phyloP scores from a whole-genome alignment of 1,284 basidiomycete species.

The Tausonia pullulans region DNA sequence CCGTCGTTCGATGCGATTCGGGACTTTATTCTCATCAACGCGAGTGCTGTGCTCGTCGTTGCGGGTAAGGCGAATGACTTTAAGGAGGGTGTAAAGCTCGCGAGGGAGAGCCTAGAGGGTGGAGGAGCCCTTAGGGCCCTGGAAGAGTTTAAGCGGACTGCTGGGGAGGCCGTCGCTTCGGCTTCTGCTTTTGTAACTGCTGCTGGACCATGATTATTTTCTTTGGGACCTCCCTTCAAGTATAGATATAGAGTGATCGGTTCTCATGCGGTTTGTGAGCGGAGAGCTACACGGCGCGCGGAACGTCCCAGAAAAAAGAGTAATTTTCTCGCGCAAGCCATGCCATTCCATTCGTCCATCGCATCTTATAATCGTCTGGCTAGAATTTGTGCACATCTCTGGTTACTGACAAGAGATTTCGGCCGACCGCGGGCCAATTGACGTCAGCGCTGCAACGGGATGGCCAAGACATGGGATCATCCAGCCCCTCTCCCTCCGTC shows the following conservation, averaged over 20 bases:
- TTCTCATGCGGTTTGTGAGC: too few species aligned
- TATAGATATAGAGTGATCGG: not conserved
- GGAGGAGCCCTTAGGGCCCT: constrained; percentile 68
- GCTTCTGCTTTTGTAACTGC: not conserved
- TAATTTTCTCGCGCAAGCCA: too few species aligned
- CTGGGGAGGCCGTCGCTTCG: constrained; percentile 24
- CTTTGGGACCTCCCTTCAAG: not conserved
- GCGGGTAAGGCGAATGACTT: constrained; percentile 59
- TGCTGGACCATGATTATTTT: not conserved
- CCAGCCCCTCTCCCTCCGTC: too few species aligned
- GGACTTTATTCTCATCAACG: constrained; percentile 77
- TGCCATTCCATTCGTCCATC: too few species aligned
- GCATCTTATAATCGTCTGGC: too few species aligned
- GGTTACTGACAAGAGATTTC: too few species aligned
- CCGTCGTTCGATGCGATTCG: constrained; percentile 47
- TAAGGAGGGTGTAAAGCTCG: constrained; percentile 59
- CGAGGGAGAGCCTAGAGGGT: constrained; percentile 57
- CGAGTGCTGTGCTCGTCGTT: constrained; percentile 68
- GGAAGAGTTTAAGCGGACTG: constrained; percentile 41
- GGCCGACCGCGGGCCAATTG: too few species aligned
- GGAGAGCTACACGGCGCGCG: not conserved
- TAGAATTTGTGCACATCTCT: too few species aligned
- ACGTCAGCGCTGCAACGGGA: too few species aligned
- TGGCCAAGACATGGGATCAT: too few species aligned
- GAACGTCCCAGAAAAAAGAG: not conserved